Conservation (phyloP, 108 stramenopile genomes). For the Thalassiosira profunda region DNA sequence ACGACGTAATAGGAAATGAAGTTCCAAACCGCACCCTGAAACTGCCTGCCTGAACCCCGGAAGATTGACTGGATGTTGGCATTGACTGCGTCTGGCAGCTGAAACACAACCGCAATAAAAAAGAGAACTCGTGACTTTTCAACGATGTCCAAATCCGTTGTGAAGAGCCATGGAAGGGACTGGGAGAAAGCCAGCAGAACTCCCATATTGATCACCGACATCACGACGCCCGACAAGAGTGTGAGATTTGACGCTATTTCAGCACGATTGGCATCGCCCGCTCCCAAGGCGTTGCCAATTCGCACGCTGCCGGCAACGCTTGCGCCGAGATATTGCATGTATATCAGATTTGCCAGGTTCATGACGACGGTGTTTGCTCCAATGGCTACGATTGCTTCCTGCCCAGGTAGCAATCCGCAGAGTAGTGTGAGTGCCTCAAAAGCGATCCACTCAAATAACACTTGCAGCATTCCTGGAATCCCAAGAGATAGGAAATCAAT, state of each 20-base stretch:
- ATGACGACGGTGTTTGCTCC: constrained; percentile 42
- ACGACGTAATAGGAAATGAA: constrained; percentile 42
- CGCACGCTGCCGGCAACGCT: constrained; percentile 38
- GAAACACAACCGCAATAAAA: constrained; percentile 27
- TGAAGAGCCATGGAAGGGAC: constrained; percentile 27
- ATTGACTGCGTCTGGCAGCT: constrained; percentile 42
- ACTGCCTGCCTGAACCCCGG: constrained; percentile 36
- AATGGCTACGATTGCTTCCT: constrained; percentile 40
- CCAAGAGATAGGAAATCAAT: constrained; percentile 37
- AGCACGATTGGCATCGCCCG: constrained; percentile 45
- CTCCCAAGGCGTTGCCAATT: constrained; percentile 51
- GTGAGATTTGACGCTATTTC: constrained; percentile 21
- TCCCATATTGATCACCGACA: constrained; percentile 12
- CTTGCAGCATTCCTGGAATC: constrained; percentile 40
- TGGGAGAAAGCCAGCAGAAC: constrained; percentile 20
- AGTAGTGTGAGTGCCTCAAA: constrained; percentile 45
- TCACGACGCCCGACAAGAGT: not conserved
- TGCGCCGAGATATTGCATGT: constrained; percentile 43
- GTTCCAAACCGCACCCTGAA: constrained; percentile 30
- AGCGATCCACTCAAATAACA: constrained; percentile 50
- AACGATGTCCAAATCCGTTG: constrained; percentile 27
- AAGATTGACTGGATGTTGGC: constrained; percentile 32
- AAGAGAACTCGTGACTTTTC: constrained; percentile 19
- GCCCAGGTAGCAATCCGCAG: constrained; percentile 33
- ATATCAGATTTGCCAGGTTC: constrained; percentile 22